Conservation (phyloP, 139 green algal genomes). For the Volvox reticuliferus region DNA sequence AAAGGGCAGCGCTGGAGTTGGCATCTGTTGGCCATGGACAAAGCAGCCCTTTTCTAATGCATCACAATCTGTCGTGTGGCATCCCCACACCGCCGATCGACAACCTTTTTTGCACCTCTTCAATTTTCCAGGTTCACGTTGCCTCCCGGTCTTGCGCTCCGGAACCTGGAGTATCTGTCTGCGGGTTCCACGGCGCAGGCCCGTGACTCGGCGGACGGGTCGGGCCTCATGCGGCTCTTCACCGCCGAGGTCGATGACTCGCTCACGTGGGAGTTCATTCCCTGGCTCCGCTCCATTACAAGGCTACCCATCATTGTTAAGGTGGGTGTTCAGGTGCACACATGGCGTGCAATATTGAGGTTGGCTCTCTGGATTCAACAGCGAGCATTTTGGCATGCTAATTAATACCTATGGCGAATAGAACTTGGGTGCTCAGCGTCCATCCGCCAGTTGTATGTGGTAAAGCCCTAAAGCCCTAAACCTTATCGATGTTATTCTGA, state of each 20-base stretch:
- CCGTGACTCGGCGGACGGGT: slow-evolving; percentile 45
- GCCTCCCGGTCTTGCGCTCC: slow-evolving; percentile 29
- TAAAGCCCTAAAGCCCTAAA: too few species aligned
- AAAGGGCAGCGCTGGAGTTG: background rate
- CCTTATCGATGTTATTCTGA: too few species aligned
- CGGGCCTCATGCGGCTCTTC: slow-evolving; percentile 66
- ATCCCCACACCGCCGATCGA: too few species aligned
- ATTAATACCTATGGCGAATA: too few species aligned
- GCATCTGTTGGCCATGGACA: background rate
- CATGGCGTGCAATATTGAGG: background rate
- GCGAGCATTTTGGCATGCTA: too few species aligned
- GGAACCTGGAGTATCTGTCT: slow-evolving; percentile 43
- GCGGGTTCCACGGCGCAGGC: slow-evolving; percentile 23
- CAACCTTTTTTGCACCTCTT: too few species aligned
- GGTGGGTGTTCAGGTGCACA: slow-evolving; percentile 51
- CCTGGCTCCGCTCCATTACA: slow-evolving; percentile 83
- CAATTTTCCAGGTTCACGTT: slow-evolving; percentile 38
- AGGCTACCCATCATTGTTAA: slow-evolving; percentile 89
- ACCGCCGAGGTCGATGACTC: slow-evolving; percentile 61
- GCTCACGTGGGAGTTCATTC: slow-evolving; percentile 84
- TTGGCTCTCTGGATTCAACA: too few species aligned
- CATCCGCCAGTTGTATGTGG: too few species aligned
- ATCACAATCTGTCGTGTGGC: too few species aligned
- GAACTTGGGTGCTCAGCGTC: too few species aligned
- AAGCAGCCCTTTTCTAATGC: too few species aligned